These are phyloP conservation scores for Tetracladium setigerum DNA, from an alignment of 495 filamentous ascomycete species.

Conservation along the genomic window DNA sequence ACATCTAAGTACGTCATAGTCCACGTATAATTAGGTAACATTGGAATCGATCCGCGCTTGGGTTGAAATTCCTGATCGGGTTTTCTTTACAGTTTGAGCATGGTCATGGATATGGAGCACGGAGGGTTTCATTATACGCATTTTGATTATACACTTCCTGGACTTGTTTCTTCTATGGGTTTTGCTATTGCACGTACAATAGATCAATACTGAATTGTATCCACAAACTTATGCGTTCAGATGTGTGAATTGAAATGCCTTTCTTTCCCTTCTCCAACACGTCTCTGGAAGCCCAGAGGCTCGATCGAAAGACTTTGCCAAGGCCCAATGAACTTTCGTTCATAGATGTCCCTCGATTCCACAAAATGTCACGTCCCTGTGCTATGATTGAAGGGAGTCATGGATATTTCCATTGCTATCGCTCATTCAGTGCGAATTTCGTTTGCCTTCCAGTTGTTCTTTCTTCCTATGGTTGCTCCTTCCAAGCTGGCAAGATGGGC, in stretches of 20 bases:
- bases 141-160: slow-evolving; percentile 24
- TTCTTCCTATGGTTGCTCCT: background rate
- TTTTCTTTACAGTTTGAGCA: slow-evolving; percentile 19
- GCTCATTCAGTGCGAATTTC: too few relatives aligned
- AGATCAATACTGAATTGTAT: slow-evolving; percentile 13
- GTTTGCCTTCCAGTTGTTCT: too few relatives aligned
- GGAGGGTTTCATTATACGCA: slow-evolving; percentile 20
- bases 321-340: too few relatives aligned
- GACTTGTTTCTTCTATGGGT: slow-evolving; percentile 10
- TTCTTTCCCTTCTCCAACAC: background rate
- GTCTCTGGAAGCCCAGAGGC: background rate
- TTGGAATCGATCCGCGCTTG: slow-evolving; percentile 1
- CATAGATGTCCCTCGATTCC: too few relatives aligned
- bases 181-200: slow-evolving; percentile 15
- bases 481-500: slow-evolving; percentile 1
- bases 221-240: background rate
- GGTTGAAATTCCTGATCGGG: background rate
- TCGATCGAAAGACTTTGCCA: too few relatives aligned
- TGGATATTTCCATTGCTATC: background rate
- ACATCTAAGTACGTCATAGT: slow-evolving; percentile 10
- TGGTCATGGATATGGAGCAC: slow-evolving; percentile 16
- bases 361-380: too few relatives aligned
- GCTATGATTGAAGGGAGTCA: background rate
- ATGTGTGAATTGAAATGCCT: slow-evolving; percentile 1
- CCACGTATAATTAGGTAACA: slow-evolving; percentile 5